phyloP scores from a whole-genome alignment of 176 grass and related monocot species.

The Dendrocalamus sinicus region DNA sequence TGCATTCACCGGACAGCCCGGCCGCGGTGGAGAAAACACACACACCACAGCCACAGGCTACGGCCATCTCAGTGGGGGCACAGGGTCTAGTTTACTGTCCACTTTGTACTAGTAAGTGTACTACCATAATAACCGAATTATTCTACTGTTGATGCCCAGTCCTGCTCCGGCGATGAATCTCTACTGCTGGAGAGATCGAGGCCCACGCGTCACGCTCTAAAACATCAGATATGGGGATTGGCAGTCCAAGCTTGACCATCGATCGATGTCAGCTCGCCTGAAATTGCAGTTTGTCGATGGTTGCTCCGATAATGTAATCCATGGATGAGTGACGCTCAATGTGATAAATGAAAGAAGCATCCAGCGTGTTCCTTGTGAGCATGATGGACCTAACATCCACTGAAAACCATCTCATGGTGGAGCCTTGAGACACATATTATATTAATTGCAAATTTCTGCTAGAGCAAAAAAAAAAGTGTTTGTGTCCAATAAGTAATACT shows the following conservation, averaged over 20 bases:
- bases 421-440: not conserved
- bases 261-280: not conserved
- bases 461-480: not conserved
- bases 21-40: too few species aligned
- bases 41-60: too few species aligned
- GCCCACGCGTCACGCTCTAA: not conserved
- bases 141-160: not conserved
- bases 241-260: not conserved
- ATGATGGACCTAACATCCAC: slow-evolving; percentile 7
- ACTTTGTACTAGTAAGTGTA: too few species aligned
- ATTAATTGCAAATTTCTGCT: not conserved
- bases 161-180: not conserved
- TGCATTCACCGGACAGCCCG: too few species aligned
- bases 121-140: not conserved
- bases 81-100: too few species aligned
- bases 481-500: not conserved
- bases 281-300: not conserved
- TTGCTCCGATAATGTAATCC: not conserved
- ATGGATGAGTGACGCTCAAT: not conserved
- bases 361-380: slow-evolving; percentile 29
- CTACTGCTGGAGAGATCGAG: not conserved
- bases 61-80: too few species aligned
- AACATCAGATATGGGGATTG: not conserved
- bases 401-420: not conserved
- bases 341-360: not conserved